Evolutionary conservation across 208 protist species (phyloP), one percentile per base, ranked within the genome.

Genomic region (Strigomonas galati): DNA sequence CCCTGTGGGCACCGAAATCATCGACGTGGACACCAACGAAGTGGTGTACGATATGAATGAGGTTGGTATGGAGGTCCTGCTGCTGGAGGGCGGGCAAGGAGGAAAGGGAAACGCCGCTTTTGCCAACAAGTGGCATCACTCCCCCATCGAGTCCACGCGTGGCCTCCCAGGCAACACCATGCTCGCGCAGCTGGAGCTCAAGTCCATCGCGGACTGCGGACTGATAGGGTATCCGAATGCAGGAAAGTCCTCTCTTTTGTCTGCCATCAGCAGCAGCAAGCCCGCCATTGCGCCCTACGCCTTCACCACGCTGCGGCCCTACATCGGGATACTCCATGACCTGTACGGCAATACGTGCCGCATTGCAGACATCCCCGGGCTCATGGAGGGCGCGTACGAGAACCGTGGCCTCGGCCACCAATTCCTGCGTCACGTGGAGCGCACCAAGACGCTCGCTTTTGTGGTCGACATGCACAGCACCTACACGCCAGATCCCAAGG

Each of bases 171-270:
- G 93, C 21, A 94, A 94, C 72, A 93, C 87, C 3, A 92, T 95
- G 87, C 74, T 96, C 17, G 86, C 85, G 12, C 82, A 92, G 58
- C 82, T 98, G 32, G 89, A 97, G 67, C 79, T 98, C 5, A 97
- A 97, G 65, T 86, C 80, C 0, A 87, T 98, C 57, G 94, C 91
- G 9, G 93, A 98, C 72, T 91, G 94, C 53, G 90, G 88, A 9
- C 76, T 98, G 28, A 78, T 98, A 26, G 94, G 94, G 9, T 96
- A 92, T 74, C 92, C 94, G 0, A 98, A 98, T 55, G 88, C 91
- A 4, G 94, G 94, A 6, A 98, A 98, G 79, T 97, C 91, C 2
- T 92, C 91, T 15, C 62, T 98, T 26, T 82, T 98, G 21, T 80
- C 79, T n/a, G 84, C 94, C 53, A 90, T 98, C 53, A 96, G 81